These are phyloP conservation scores for Babesia caballi DNA, from an alignment of 169 alveolate genomes.

Conservation along the genomic window DNA sequence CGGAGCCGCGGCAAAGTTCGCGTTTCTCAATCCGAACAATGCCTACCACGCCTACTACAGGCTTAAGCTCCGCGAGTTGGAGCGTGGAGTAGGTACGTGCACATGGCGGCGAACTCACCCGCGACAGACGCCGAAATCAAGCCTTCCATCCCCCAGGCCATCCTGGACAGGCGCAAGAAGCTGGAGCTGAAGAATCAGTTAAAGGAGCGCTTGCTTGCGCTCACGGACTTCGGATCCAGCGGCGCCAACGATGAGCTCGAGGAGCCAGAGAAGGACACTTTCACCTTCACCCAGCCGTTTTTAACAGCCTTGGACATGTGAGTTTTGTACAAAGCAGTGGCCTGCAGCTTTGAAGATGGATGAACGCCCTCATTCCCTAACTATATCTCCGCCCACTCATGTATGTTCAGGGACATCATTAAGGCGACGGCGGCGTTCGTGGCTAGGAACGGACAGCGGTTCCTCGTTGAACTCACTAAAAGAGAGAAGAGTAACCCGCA, in stretches of 20 bases:
- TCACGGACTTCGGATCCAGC: conserved; percentile 71
- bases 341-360: background rate
- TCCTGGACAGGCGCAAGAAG: conserved; percentile 68
- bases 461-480: conserved; percentile 87
- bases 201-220: conserved; percentile 68
- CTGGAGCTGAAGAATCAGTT: conserved; percentile 63
- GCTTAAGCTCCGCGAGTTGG: conserved; percentile 77
- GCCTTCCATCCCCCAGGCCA: conserved; percentile 79
- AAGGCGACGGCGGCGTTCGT: conserved; percentile 94
- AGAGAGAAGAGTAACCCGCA: conserved; percentile 83
- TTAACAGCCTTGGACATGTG: conserved; percentile 68
- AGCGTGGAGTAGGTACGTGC: conserved; percentile 66
- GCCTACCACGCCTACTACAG: conserved; percentile 84
- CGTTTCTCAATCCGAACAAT: conserved; percentile 78
- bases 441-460: conserved; percentile 95
- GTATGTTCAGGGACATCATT: conserved; percentile 81
- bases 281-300: conserved; percentile 63
- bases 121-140: conserved; percentile 60
- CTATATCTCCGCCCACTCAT: background rate
- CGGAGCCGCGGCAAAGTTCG: conserved; percentile 62
- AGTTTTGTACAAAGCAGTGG: background rate
- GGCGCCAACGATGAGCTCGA: conserved; percentile 46
- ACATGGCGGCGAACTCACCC: background rate
- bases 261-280: conserved; percentile 61
- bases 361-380: too few relatives aligned